Evolutionary conservation across 257 asterid species (phyloP), one percentile per base, ranked within the genome.

Genomic region (Ilex aquifolium): DNA sequence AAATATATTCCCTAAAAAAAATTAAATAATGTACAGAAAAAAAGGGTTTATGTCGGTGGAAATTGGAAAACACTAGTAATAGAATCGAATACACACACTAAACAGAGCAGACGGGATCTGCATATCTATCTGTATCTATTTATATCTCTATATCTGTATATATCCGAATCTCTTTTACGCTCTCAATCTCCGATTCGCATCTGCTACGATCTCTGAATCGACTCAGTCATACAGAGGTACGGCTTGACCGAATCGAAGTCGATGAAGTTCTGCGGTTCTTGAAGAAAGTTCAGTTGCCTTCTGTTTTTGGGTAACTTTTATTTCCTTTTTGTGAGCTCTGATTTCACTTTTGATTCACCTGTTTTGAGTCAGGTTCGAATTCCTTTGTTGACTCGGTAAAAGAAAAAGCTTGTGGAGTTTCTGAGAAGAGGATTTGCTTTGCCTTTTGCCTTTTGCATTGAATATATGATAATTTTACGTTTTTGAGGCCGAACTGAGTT

Each of bases 111-210:
- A 57, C 7, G 60, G 32, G 40, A 36, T 6, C 17, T 36, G 50
- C 15, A 16, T 29, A 31, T 36, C 60, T 65, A 60, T 67, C 30
- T 58, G 65, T 59, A 10, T 55, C 32, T 60, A 48, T 9, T 15
- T 58, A 2, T 56, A 53, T n/a, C 57, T 50, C 56, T 50, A 9
- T 10, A 53, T 53, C 57, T 53, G 11, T 53, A 6, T 53, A 67
- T 70, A 50, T 61, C 53, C 76, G 78, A 70, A 74, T 64, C 73
- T 73, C 70, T 60, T 56, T 67, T 56, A 15, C 27, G 8, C 57
- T 64, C 65, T 73, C 66, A 44, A 69, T 32, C 31, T 50, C 16
- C 31, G 32, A 65, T 79, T 69, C 73, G 74, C 51, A 69, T 63
- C 71, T 63, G 73, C 66, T 49, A 66, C 64, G 64, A 59, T 78